phyloP scores from a whole-genome alignment of 2,329 filamentous ascomycete species.

The Aspergillus awamori region DNA sequence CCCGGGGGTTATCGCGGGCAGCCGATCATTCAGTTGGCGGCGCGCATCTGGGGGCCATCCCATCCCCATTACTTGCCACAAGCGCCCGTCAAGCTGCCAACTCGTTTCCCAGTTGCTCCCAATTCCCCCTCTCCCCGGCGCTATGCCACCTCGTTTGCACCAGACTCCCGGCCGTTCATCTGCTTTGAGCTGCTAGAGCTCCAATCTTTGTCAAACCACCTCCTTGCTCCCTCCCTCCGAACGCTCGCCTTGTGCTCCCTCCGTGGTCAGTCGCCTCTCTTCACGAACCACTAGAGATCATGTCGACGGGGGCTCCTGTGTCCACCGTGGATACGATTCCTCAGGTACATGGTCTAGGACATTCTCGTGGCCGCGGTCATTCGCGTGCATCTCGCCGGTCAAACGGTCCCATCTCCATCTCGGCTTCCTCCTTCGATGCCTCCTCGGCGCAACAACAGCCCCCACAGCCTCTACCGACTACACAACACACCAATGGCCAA shows the following conservation, averaged over 20 bases:
- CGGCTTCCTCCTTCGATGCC: constrained; percentile 26
- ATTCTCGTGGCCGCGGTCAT: constrained; percentile 38
- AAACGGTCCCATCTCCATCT: constrained; percentile 31
- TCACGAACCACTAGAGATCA: constrained; percentile 24
- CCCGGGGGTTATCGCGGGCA: constrained; percentile 4
- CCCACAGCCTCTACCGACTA: constrained; percentile 20
- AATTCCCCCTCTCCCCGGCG: constrained; percentile 13
- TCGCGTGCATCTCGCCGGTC: constrained; percentile 37
- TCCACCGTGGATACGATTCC: constrained; percentile 33
- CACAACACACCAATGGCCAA: constrained; percentile 29
- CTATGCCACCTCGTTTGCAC: constrained; percentile 23
- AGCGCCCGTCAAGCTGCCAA: background rate
- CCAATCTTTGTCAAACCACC: constrained; percentile 6
- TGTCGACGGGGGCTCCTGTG: constrained; percentile 38
- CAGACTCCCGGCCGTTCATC: constrained; percentile 18
- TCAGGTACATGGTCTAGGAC: constrained; percentile 32
- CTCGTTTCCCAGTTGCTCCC: background rate
- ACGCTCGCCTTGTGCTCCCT: constrained; percentile 16
- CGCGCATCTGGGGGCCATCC: background rate
- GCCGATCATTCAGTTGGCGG: constrained; percentile 10
- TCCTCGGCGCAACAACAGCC: constrained; percentile 22
- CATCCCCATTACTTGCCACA: background rate
- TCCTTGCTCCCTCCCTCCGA: constrained; percentile 13
- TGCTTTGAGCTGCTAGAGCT: constrained; percentile 26
- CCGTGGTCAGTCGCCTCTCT: constrained; percentile 12